phyloP scores from a whole-genome alignment of 2,329 filamentous ascomycete genomes.

The Phoma herbarum region DNA sequence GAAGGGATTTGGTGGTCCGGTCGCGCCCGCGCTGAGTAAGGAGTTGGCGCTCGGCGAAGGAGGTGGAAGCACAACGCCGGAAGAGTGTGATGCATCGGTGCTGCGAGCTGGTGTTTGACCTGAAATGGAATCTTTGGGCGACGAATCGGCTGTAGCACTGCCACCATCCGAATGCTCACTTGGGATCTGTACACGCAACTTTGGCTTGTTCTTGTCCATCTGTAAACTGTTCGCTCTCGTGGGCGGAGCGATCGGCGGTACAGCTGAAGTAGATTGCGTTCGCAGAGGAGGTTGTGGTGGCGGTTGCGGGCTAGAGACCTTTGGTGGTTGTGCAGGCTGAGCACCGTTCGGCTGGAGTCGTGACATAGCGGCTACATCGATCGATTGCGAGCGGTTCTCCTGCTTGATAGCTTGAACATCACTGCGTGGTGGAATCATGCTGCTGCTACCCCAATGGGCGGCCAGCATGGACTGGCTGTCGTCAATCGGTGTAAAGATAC shows the following conservation, averaged over 20 bases:
- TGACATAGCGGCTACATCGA: slow-evolving; percentile 66
- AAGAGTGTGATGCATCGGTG: slow-evolving; percentile 66
- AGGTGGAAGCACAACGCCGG: slow-evolving; percentile 83
- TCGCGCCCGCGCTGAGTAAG: slow-evolving; percentile 87
- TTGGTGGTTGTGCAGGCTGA: slow-evolving; percentile 62
- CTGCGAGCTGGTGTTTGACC: slow-evolving; percentile 65
- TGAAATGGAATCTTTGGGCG: slow-evolving; percentile 67
- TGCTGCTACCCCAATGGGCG: slow-evolving; percentile 72
- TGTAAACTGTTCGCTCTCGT: slow-evolving; percentile 76
- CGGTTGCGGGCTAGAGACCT: slow-evolving; percentile 40
- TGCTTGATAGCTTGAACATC: slow-evolving; percentile 57
- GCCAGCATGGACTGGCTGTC: slow-evolving; percentile 88
- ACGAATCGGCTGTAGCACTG: slow-evolving; percentile 76
- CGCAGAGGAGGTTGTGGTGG: slow-evolving; percentile 58
- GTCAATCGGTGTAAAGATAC: slow-evolving; percentile 97
- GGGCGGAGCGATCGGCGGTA: slow-evolving; percentile 76
- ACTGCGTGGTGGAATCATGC: slow-evolving; percentile 58
- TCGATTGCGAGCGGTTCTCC: slow-evolving; percentile 67
- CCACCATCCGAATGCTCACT: slow-evolving; percentile 85
- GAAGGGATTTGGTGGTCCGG: slow-evolving; percentile 94
- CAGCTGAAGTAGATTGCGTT: slow-evolving; percentile 66
- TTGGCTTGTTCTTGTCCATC: slow-evolving; percentile 74
- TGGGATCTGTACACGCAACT: slow-evolving; percentile 93
- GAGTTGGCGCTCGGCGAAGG: slow-evolving; percentile 90
- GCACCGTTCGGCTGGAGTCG: slow-evolving; percentile 55